Conservation (phyloP, 1,284 basidiomycete species). For the Melampsora abietis-canadensis region DNA sequence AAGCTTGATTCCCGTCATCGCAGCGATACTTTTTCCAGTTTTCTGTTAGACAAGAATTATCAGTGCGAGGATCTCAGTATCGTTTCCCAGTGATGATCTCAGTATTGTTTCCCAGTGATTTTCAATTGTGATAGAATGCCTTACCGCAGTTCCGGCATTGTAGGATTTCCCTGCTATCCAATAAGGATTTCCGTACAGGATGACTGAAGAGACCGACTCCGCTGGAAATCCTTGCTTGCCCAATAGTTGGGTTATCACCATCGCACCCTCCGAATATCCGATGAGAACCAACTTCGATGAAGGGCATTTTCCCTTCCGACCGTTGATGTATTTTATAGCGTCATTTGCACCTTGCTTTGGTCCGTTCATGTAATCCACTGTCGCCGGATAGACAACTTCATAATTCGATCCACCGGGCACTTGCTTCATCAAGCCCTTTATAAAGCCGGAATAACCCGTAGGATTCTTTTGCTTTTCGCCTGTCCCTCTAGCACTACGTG, state of each 20-base stretch:
- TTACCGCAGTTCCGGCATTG: neutral
- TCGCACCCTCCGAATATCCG: slow-evolving; percentile 10
- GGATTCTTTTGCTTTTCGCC: slow-evolving; percentile 13
- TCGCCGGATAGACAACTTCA: slow-evolving; percentile 9
- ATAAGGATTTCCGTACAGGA: slow-evolving; percentile 7
- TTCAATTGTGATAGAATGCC: neutral
- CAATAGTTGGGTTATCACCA: neutral
- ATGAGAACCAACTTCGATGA: neutral
- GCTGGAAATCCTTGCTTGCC: neutral
- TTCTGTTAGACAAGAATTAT: slow-evolving; percentile 10
- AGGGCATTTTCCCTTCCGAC: neutral
- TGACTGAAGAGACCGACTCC: neutral
- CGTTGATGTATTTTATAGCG: neutral
- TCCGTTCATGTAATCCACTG: neutral
- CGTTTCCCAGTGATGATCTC: no score
- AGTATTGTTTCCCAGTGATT: neutral
- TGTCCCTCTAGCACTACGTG: neutral
- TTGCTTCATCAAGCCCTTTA: slow-evolving; percentile 5
- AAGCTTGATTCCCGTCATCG: slow-evolving; percentile 4
- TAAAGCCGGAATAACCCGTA: neutral
- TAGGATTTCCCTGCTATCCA: neutral
- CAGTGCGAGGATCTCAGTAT: neutral
- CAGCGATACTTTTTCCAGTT: slow-evolving; percentile 19
- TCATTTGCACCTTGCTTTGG: slow-evolving; percentile 7
- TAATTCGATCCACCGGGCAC: neutral